These are phyloP conservation scores for Claviceps maximensis DNA, from an alignment of 2,329 filamentous ascomycete genomes.

Conservation along the genomic window DNA sequence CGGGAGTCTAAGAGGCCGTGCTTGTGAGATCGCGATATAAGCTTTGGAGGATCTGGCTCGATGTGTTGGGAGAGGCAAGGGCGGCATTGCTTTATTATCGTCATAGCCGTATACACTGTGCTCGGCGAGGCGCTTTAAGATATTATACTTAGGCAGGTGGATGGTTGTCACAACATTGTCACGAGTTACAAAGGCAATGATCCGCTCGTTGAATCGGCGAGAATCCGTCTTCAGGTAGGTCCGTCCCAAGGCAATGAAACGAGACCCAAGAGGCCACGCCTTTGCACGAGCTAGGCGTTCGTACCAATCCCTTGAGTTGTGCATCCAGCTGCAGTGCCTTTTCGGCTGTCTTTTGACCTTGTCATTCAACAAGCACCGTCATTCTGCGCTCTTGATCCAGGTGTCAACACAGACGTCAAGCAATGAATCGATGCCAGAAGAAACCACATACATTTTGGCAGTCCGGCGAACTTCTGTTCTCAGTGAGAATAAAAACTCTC, in stretches of 20 bases:
- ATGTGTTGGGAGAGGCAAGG: not conserved
- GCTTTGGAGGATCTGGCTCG: not conserved
- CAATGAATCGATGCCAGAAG: slow-evolving; percentile 3
- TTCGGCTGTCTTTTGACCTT: not conserved
- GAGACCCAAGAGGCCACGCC: not conserved
- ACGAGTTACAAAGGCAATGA: not conserved
- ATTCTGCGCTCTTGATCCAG: not conserved
- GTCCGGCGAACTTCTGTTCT: not conserved
- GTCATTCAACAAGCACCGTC: not conserved
- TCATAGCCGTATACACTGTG: no score
- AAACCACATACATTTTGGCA: slow-evolving; percentile 5
- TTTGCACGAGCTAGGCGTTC: not conserved
- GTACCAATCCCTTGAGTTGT: not conserved
- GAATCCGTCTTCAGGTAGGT: not conserved
- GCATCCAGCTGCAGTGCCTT: not conserved
- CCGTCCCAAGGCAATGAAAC: no score
- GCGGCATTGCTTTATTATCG: not conserved
- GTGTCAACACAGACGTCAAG: slow-evolving; percentile 7
- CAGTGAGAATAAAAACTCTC: not conserved
- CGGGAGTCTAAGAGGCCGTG: slow-evolving; percentile 27
- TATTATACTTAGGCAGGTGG: not conserved
- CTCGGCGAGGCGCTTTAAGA: not conserved
- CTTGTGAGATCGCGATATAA: not conserved
- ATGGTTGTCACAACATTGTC: not conserved
- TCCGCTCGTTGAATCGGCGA: not conserved